These are phyloP conservation scores for Camellia sinensis DNA, from an alignment of 148 eudicot species.

Conservation along the genomic window DNA sequence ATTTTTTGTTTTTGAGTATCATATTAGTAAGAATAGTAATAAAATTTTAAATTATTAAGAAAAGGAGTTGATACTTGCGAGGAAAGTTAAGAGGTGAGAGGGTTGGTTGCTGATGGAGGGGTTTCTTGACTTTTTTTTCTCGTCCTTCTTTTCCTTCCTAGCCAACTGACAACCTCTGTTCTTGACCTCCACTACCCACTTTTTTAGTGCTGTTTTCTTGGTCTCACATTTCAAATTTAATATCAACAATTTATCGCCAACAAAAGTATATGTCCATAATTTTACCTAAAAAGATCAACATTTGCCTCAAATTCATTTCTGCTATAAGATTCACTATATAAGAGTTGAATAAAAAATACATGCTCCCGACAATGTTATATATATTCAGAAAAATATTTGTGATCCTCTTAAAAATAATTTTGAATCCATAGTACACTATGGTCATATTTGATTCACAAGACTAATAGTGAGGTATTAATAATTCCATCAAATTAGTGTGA, in stretches of 20 bases:
- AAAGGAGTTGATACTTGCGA: slow-evolving; percentile 8
- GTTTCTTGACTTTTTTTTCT: slow-evolving; percentile 16
- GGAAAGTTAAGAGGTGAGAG: slow-evolving; percentile 5
- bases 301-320: too few species aligned
- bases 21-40: neutral
- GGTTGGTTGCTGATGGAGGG: slow-evolving; percentile 5
- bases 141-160: neutral
- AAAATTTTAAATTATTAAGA: neutral
- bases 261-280: neutral
- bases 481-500: too few species aligned
- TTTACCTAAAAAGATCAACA: too few species aligned
- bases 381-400: too few species aligned
- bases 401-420: too few species aligned
- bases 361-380: too few species aligned
- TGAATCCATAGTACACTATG: too few species aligned
- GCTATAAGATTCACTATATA: too few species aligned
- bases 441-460: too few species aligned
- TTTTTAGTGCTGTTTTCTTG: neutral
- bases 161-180: neutral
- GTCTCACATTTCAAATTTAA: neutral
- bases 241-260: neutral
- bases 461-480: too few species aligned
- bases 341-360: too few species aligned
- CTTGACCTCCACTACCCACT: neutral
- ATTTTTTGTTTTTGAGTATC: neutral